Base-by-base conservation (phyloP, 164 flowering plant species). In the Vitis rotundifolia region DNA sequence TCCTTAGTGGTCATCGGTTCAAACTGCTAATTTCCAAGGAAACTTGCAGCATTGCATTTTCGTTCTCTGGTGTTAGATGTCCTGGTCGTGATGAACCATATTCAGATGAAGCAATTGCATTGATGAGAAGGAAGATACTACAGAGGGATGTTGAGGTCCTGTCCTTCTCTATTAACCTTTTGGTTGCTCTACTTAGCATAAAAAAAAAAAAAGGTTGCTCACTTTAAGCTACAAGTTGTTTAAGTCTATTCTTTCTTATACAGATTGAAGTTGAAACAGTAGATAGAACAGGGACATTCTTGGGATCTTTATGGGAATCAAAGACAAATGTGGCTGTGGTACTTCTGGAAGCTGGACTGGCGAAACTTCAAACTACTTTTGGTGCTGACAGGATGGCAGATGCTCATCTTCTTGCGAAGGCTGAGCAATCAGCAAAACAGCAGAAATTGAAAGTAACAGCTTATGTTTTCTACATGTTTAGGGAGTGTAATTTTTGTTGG, bases 71-170 rank as follows among this genome's bases (percentile, higher is more conserved):
- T 37, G 99, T 93, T 26, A 84, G 99, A 64, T 96, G 99, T 67
- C 99, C 97, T 66, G 98, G 94, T 62, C 97, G 97, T 53, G 90
- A 72, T 65, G 97, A 96, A 77, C 93, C 92, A 44, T 96, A 78
- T 73, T 91, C 98, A 49, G 91, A 93, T 28, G 99, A 96, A 78
- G 99, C 99, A 44, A 88, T 96, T 78, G 88, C 97, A 67, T 77
- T 96, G 22, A 92, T 96, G 97, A 89, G 99, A 79, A 82, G 97
- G 67, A 96, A 88, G 81, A 93, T 93, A 71, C 82, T 96, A 82
- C 99, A 96, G 78, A 86, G 99, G 78, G 97, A 96, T 77, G 99
- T 96, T 60, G 99, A 96, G 97, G 99, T 93, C 82, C 29, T 62
- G 16, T 49, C 57, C 26, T 56, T 67, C 31, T 68, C 8, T 26